Conservation (phyloP, 768 basidiomycete genomes). For the Psilocybe sp. region DNA sequence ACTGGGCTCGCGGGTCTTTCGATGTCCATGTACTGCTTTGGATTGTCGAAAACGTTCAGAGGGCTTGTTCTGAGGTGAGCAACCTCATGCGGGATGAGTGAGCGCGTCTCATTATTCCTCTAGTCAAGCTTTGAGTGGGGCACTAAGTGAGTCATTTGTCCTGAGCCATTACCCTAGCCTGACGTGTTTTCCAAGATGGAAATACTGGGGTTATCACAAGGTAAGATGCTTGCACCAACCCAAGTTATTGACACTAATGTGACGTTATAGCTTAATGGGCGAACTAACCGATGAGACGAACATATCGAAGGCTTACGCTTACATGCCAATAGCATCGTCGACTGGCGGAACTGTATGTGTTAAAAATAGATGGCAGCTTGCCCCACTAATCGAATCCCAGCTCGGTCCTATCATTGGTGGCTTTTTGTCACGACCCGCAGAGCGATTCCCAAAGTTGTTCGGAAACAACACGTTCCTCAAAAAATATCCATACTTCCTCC, state of each 20-base stretch:
- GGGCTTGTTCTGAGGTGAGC: conserved; percentile 51
- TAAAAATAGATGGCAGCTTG: not conserved
- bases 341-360: conserved; percentile 37
- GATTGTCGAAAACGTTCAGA: conserved; percentile 67
- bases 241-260: conserved; percentile 2
- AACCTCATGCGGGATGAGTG: not conserved
- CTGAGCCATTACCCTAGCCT: conserved; percentile 1
- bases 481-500: conserved; percentile 64
- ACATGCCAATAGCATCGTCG: conserved; percentile 54
- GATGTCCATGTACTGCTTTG: conserved; percentile 71
- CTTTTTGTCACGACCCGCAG: conserved; percentile 50
- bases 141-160: conserved; percentile 47
- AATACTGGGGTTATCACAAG: conserved; percentile 70
- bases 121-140: conserved; percentile 69
- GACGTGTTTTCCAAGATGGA: conserved; percentile 33
- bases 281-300: conserved; percentile 75
- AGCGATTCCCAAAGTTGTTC: conserved; percentile 52
- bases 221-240: conserved; percentile 17
- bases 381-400: conserved; percentile 15
- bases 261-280: conserved; percentile 51
- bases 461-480: conserved; percentile 43
- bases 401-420: conserved; percentile 59
- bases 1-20: conserved; percentile 63
- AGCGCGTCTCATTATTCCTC: conserved; percentile 1
- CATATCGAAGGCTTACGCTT: conserved; percentile 65